A percentile compares a stretch with the other conserved stretches of the same genome.
These are phyloP conservation scores for Boletus tylopilopsis DNA, from an alignment of 768 basidiomycete species.

Conservation along the genomic window DNA sequence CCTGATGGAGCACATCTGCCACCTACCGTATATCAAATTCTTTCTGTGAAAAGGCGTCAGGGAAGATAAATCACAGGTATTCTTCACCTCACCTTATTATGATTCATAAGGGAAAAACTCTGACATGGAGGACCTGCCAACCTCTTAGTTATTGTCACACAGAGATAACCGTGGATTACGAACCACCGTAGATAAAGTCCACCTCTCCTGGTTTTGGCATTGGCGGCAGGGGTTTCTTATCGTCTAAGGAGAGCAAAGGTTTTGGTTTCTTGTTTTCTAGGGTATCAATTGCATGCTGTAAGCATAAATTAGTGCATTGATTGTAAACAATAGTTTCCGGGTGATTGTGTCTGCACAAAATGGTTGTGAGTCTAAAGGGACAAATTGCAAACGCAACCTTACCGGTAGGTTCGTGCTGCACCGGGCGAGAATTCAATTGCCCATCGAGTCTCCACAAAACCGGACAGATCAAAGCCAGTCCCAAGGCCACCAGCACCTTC, in stretches of 20 bases:
- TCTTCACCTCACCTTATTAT: slow-evolving; percentile 43
- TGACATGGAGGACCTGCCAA: slow-evolving; percentile 71
- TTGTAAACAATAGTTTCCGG: slow-evolving; percentile 58
- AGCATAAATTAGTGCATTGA: slow-evolving; percentile 56
- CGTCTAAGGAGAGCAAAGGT: slow-evolving; percentile 40
- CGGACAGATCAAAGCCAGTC: slow-evolving; percentile 59
- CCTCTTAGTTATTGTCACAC: not conserved
- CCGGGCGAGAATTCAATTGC: slow-evolving; percentile 64
- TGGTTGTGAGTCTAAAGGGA: not conserved
- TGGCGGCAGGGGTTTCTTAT: slow-evolving; percentile 33
- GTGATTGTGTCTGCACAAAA: slow-evolving; percentile 54
- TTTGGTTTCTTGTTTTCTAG: slow-evolving; percentile 38
- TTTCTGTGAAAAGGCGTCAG: slow-evolving; percentile 35
- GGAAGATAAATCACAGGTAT: not conserved
- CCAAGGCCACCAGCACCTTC: slow-evolving; percentile 75
- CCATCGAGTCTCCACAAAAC: slow-evolving; percentile 61
- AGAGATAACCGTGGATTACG: slow-evolving; percentile 16
- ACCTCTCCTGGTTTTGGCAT: slow-evolving; percentile 61
- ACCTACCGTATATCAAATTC: slow-evolving; percentile 57
- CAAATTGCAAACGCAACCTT: slow-evolving; percentile 13
- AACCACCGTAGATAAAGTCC: slow-evolving; percentile 74
- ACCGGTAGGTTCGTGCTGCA: slow-evolving; percentile 66
- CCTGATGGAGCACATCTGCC: not conserved
- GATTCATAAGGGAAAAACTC: slow-evolving; percentile 64
- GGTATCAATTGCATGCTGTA: slow-evolving; percentile 54